Conservation (phyloP, 352 stramenopile genomes). For the Blastocystis hominis region DNA sequence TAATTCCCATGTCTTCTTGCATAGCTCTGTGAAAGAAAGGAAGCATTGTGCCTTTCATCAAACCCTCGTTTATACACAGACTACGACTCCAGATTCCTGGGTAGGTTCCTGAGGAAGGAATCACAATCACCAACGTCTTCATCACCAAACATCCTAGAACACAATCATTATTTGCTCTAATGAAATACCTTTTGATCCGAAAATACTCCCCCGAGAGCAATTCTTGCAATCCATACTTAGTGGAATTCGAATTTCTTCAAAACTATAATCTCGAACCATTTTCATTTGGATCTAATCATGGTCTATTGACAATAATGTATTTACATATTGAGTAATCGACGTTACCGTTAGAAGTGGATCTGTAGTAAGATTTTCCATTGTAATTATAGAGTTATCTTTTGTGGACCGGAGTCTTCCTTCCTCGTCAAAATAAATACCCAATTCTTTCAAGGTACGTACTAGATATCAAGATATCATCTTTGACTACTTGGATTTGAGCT, state of each 20-base stretch:
- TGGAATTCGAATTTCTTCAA: conserved; percentile 38
- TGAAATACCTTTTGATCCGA: neutral
- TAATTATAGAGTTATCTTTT: neutral
- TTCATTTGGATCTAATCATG: conserved; percentile 39
- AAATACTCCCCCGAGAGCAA: conserved; percentile 9
- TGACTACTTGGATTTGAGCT: neutral
- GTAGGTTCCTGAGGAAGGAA: conserved; percentile 71
- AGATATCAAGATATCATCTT: neutral
- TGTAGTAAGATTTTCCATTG: conserved; percentile 1
- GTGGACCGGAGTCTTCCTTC: neutral
- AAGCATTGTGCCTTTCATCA: conserved; percentile 75
- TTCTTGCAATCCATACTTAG: neutral
- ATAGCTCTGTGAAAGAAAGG: conserved; percentile 76
- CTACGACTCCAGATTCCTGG: conserved; percentile 74
- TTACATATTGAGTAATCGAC: conserved; percentile 46
- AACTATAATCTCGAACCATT: conserved; percentile 20
- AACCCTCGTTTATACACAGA: conserved; percentile 71
- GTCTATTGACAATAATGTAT: neutral
- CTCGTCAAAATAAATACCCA: conserved; percentile 21
- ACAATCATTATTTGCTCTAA: neutral
- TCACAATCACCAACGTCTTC: conserved; percentile 72
- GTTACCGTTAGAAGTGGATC: conserved; percentile 7
- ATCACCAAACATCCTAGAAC: conserved; percentile 20
- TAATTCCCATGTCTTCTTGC: conserved; percentile 72
- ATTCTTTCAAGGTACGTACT: neutral